Percentiles rank a stretch among this genome's conserved stretches.
Evolutionary conservation across 306 rosid genomes (phyloP).

Genomic region (Rosa multiflora): DNA sequence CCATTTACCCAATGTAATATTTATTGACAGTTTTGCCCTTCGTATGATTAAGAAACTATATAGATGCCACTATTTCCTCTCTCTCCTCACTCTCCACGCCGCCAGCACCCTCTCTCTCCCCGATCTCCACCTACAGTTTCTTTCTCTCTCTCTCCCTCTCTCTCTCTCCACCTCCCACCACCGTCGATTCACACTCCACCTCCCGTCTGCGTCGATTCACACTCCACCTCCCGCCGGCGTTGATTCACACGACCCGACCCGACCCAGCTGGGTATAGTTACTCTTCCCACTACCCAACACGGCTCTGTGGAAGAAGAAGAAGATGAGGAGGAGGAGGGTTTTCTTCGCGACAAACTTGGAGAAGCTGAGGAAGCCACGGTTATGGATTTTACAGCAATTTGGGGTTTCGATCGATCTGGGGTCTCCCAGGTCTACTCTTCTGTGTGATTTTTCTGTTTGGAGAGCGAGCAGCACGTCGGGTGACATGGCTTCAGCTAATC

Average conservation of each 20-base stretch:
- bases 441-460: not conserved
- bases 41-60: too few species aligned
- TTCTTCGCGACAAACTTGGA: conserved; percentile 73
- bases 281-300: conserved; percentile 64
- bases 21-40: too few species aligned
- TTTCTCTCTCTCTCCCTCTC: too few species aligned
- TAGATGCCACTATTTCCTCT: too few species aligned
- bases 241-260: not conserved
- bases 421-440: not conserved
- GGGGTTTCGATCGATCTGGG: conserved; percentile 16
- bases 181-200: too few species aligned
- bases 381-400: not conserved
- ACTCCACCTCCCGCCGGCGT: too few species aligned
- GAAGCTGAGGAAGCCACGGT: conserved; percentile 99
- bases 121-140: too few species aligned
- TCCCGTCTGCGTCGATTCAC: too few species aligned
- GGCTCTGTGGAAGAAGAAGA: conserved; percentile 37
- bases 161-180: too few species aligned
- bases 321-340: conserved; percentile 42
- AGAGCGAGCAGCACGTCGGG: conserved; percentile 27
- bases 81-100: too few species aligned
- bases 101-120: too few species aligned
- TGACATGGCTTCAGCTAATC: conserved; percentile 37
- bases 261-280: conserved; percentile 29
- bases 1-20: too few species aligned